phyloP scores from a whole-genome alignment of 768 basidiomycete species.

The Mycena belliarum region DNA sequence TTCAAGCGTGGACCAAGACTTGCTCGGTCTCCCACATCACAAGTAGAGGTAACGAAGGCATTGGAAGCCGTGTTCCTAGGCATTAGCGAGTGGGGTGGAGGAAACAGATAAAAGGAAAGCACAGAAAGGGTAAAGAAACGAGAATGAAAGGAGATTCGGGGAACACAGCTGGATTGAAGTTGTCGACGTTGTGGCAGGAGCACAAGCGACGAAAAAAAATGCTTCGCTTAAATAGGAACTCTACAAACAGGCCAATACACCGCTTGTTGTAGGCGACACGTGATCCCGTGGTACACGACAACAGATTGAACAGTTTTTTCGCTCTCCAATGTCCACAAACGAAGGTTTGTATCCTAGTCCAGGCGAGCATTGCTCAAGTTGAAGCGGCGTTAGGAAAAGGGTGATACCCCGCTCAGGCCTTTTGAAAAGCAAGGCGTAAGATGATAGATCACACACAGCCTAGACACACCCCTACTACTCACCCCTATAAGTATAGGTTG shows the following conservation, averaged over 20 bases:
- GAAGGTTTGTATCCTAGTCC: too few relatives aligned
- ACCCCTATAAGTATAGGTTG: too few relatives aligned
- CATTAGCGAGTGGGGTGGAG: slow-evolving; percentile 59
- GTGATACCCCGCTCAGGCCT: too few relatives aligned
- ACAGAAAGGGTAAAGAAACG: neutral
- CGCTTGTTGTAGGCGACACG: neutral
- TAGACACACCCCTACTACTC: too few relatives aligned
- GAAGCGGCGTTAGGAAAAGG: too few relatives aligned
- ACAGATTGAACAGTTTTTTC: too few relatives aligned
- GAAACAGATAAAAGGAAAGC: neutral
- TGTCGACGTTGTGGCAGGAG: neutral
- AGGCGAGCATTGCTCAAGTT: too few relatives aligned
- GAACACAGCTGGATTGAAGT: neutral
- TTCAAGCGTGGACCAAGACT: slow-evolving; percentile 76
- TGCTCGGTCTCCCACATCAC: slow-evolving; percentile 65
- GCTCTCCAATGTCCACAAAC: too few relatives aligned
- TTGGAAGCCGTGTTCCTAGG: slow-evolving; percentile 73
- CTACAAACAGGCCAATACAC: neutral
- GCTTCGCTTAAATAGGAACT: neutral
- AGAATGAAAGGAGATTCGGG: neutral
- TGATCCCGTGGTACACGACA: too few relatives aligned
- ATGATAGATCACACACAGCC: too few relatives aligned
- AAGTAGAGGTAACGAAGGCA: slow-evolving; percentile 83
- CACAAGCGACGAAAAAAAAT: neutral
- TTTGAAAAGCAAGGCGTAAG: too few relatives aligned